A percentile compares a stretch with the other conserved stretches of the same genome.
Evolutionary conservation across 1,284 basidiomycete species (phyloP).

Genomic region (Ustilago tritici): DNA sequence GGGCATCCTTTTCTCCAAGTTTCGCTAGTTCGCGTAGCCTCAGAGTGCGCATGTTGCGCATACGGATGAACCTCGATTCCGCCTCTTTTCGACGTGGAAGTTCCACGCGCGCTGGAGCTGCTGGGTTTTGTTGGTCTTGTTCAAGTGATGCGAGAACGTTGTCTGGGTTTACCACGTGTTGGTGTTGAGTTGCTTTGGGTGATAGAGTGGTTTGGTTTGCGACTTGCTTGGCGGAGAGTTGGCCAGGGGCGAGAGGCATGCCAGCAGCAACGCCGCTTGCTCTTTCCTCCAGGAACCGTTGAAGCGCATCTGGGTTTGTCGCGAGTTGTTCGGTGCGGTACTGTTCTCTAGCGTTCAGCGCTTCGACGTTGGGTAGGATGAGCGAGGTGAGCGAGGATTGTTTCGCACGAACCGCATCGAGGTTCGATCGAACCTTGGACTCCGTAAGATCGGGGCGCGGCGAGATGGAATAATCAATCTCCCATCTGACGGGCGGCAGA

Average conservation of each 20-base stretch:
- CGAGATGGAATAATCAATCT: slow-evolving; percentile 61
- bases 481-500: slow-evolving; percentile 45
- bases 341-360: slow-evolving; percentile 61
- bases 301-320: slow-evolving; percentile 55
- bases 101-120: neutral
- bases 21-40: slow-evolving; percentile 56
- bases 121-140: neutral
- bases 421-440: slow-evolving; percentile 41
- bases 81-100: slow-evolving; percentile 26
- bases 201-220: neutral
- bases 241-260: slow-evolving; percentile 65
- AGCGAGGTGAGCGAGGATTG: slow-evolving; percentile 52
- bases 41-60: slow-evolving; percentile 42
- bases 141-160: slow-evolving; percentile 9
- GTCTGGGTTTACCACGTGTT: neutral
- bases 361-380: slow-evolving; percentile 64
- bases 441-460: slow-evolving; percentile 55
- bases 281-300: slow-evolving; percentile 59
- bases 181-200: neutral
- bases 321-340: slow-evolving; percentile 44
- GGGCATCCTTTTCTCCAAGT: slow-evolving; percentile 49
- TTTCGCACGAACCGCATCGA: slow-evolving; percentile 43
- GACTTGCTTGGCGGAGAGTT: slow-evolving; percentile 22
- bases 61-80: slow-evolving; percentile 44
- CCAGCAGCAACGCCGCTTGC: slow-evolving; percentile 55